Base-by-base conservation (phyloP, 1,139 yeast genomes). In the Kurtzmaniella natalensis region DNA sequence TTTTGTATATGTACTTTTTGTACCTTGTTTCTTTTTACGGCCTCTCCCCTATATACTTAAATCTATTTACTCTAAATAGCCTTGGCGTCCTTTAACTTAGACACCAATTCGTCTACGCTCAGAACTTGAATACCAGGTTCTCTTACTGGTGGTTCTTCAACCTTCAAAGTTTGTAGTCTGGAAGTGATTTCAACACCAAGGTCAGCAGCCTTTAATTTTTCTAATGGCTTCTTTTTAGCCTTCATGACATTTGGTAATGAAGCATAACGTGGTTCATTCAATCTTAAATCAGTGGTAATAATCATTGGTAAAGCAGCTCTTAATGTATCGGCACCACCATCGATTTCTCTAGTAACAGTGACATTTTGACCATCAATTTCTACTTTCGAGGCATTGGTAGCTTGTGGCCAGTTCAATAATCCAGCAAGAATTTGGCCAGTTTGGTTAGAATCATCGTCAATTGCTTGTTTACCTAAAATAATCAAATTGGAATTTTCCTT, bases 391-490 rank as follows among this genome's bases (percentile, higher is more conserved):
- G 97, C 98, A 55, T 88, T 86, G 30, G 96, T 89, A 24, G 96
- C 97, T 61, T 92, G 98, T 13, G 97, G 95, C 98, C 98, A 92
- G 51, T 81, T 78, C 59, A 92, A 73, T 44, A 92, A 67, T 6
- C 96, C 97, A 2, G 96, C 97, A 39, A 92, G 74, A 78, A 92
- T 86, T 61, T 89, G 97, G 18, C 98, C 98, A n/a, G 96, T 89
- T 60, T 89, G 96, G 59, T 86, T 87, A 32, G 86, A 72, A 54
- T 92, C 98, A 50, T 88, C 94, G 59, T 92, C 98, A 50, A 92
- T 89, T 25, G 97, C 89, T 62, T 92, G 98, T 57, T 92, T 92
- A 28, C 98, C 98, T 55, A 92, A 72, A 30, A 92, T 76, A 29
- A 92, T 81, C 53, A 92, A 63, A 61, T 92, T 88, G 25, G 86